These are phyloP conservation scores for Davidsoniella australis DNA, from an alignment of 2,329 filamentous ascomycete species.

Conservation along the genomic window DNA sequence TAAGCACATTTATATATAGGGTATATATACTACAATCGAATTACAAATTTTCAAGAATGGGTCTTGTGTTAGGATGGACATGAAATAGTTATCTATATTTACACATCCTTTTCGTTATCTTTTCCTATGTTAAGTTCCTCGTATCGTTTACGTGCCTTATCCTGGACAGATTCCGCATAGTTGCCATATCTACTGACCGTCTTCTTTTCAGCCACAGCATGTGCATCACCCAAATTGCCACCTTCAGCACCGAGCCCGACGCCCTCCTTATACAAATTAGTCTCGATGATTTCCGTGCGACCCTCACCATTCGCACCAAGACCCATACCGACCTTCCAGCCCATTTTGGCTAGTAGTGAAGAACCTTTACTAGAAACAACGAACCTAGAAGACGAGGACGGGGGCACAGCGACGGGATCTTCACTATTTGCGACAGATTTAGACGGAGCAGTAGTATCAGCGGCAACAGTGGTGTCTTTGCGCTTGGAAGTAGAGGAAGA, in stretches of 20 bases:
- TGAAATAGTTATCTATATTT: too few species aligned
- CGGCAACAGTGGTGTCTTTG: background rate
- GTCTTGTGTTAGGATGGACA: too few species aligned
- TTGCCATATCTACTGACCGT: constrained; percentile 43
- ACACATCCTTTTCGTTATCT: background rate
- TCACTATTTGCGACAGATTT: too few species aligned
- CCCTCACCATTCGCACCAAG: constrained; percentile 47
- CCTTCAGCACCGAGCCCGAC: constrained; percentile 55
- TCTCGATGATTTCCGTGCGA: constrained; percentile 44
- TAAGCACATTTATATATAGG: too few species aligned
- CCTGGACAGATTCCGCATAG: constrained; percentile 47
- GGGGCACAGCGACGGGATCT: constrained; percentile 6
- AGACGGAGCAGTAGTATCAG: background rate
- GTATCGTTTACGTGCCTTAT: constrained; percentile 49
- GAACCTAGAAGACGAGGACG: constrained; percentile 11
- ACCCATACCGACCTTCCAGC: constrained; percentile 48
- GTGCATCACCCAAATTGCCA: constrained; percentile 51
- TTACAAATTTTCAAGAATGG: too few species aligned
- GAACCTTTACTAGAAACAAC: constrained; percentile 36
- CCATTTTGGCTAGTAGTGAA: constrained; percentile 54
- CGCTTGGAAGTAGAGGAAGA: constrained; percentile 21
- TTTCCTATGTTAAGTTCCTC: constrained; percentile 27
- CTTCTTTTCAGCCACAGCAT: constrained; percentile 42
- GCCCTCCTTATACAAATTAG: constrained; percentile 47
- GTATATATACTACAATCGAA: too few species aligned